These are phyloP conservation scores for Xylaria castorea DNA, from an alignment of 495 filamentous ascomycete genomes.

Conservation along the genomic window DNA sequence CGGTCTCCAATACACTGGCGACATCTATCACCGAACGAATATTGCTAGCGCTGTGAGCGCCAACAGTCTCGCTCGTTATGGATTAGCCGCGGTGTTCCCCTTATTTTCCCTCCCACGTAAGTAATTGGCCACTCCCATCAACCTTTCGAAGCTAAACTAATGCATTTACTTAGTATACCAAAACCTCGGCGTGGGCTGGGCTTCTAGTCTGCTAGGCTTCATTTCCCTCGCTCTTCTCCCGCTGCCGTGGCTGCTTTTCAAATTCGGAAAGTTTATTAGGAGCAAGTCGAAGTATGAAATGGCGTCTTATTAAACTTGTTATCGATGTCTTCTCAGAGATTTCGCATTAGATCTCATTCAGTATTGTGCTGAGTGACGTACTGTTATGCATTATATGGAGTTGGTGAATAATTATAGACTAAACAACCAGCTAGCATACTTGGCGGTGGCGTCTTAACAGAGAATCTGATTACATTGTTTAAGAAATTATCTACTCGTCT, in stretches of 20 bases:
- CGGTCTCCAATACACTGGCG: slow-evolving; percentile 60
- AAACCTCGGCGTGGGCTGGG: slow-evolving; percentile 64
- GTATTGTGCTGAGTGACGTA: neutral
- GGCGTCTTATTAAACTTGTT: neutral
- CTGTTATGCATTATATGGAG: neutral
- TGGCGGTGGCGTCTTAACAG: neutral
- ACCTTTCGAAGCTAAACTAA: neutral
- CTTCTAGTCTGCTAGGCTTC: slow-evolving; percentile 65
- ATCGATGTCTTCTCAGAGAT: neutral
- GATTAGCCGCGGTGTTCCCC: slow-evolving; percentile 68
- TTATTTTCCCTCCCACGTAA: slow-evolving; percentile 66
- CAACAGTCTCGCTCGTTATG: slow-evolving; percentile 69
- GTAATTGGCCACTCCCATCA: slow-evolving; percentile 28
- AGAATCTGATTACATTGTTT: neutral
- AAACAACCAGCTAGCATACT: neutral
- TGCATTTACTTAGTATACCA: slow-evolving; percentile 56
- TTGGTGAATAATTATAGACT: neutral
- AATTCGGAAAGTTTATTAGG: slow-evolving; percentile 56
- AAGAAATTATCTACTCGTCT: neutral
- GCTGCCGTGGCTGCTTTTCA: slow-evolving; percentile 61
- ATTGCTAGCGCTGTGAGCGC: slow-evolving; percentile 68
- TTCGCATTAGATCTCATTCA: neutral
- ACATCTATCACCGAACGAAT: slow-evolving; percentile 63
- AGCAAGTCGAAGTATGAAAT: slow-evolving; percentile 54
- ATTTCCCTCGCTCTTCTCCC: slow-evolving; percentile 64